These are phyloP conservation scores for Colletotrichum nymphaeae DNA, from an alignment of 2,329 filamentous ascomycete species.

Conservation along the genomic window DNA sequence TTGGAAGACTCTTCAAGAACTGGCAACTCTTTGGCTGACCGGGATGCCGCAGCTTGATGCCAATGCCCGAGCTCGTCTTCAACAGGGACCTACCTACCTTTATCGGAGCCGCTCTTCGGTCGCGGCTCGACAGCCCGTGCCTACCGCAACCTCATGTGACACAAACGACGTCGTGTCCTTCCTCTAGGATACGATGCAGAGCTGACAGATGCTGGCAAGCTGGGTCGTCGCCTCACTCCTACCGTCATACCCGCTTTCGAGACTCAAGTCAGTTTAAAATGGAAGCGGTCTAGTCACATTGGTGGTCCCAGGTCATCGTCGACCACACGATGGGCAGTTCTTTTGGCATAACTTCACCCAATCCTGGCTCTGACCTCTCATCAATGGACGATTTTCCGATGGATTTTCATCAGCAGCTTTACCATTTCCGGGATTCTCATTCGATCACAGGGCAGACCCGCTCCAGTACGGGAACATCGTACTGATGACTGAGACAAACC, in stretches of 20 bases:
- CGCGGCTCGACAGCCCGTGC: background rate
- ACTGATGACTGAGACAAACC: constrained; percentile 16
- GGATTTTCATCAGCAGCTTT: background rate
- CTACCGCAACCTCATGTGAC: background rate
- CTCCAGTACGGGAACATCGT: constrained; percentile 15
- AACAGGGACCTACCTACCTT: background rate
- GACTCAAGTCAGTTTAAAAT: background rate
- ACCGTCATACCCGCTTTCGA: background rate
- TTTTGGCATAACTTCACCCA: background rate
- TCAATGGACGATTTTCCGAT: background rate
- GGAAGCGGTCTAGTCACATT: background rate
- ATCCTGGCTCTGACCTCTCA: background rate
- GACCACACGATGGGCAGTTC: background rate
- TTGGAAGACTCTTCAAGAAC: background rate
- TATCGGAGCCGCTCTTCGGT: background rate
- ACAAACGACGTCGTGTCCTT: background rate
- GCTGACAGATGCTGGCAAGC: background rate
- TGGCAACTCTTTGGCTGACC: background rate
- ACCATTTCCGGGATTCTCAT: constrained; percentile 20
- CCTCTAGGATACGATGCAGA: background rate
- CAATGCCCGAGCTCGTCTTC: background rate
- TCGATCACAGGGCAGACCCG: background rate
- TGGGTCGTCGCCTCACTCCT: background rate
- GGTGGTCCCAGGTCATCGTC: background rate
- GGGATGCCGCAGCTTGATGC: background rate